These are phyloP conservation scores for Aspergillus sp. DNA, from an alignment of 2,329 filamentous ascomycete species.

Conservation along the genomic window DNA sequence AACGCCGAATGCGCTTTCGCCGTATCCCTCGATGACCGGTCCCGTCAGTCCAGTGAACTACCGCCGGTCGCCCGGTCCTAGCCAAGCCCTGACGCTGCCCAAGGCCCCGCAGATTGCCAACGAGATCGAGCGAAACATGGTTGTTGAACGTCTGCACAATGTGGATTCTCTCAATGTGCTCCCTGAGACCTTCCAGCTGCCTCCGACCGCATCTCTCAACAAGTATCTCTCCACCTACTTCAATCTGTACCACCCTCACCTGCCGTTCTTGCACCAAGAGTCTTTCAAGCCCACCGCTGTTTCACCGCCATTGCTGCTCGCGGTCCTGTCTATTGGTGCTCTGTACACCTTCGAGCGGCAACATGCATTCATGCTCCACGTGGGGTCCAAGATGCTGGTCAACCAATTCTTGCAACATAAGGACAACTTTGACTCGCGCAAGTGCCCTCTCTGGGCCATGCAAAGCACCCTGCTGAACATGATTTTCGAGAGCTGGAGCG, in stretches of 20 bases:
- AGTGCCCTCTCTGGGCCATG: constrained; percentile 98
- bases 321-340: constrained; percentile 91
- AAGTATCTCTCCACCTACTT: constrained; percentile 95
- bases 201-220: constrained; percentile 78
- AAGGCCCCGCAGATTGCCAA: constrained; percentile 77
- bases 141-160: constrained; percentile 81
- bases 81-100: constrained; percentile 64
- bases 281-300: constrained; percentile 82
- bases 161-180: constrained; percentile 80
- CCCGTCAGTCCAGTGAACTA: constrained; percentile 70
- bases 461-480: constrained; percentile 96
- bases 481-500: constrained; percentile 99
- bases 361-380: constrained; percentile 94
- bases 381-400: constrained; percentile 94
- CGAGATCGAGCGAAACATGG: constrained; percentile 81
- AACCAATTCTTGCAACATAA: constrained; percentile 98
- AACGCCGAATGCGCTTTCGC: constrained; percentile 73
- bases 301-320: constrained; percentile 80
- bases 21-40: constrained; percentile 68
- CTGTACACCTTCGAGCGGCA: constrained; percentile 97
- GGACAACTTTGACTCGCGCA: constrained; percentile 96
- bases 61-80: constrained; percentile 68
- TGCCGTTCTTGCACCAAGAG: constrained; percentile 91
- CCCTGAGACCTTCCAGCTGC: constrained; percentile 85
- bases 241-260: constrained; percentile 91